phyloP scores from a whole-genome alignment of 2,329 filamentous ascomycete species.

The Rosellinia necatrix region DNA sequence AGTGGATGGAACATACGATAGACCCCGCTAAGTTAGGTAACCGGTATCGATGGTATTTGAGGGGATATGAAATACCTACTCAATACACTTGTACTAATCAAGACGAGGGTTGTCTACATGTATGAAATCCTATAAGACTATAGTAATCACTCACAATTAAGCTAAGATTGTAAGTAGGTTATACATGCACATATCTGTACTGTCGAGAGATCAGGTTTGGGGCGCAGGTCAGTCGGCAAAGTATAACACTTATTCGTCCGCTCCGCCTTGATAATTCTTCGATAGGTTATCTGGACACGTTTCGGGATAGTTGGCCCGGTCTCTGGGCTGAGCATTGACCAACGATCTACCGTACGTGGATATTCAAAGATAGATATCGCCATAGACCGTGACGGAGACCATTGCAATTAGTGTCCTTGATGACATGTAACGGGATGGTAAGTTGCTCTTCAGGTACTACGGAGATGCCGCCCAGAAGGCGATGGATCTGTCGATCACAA shows the following conservation, averaged over 20 bases:
- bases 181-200: neutral
- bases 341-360: no score
- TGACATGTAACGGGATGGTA: no score
- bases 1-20: neutral
- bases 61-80: neutral
- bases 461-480: conserved; percentile 3
- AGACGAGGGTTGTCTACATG: neutral
- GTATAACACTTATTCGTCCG: no score
- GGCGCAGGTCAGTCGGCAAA: neutral
- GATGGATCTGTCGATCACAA: conserved; percentile 17
- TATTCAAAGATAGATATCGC: no score
- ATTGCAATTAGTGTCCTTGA: no score
- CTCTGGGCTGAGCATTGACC: no score
- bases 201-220: neutral
- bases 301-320: no score
- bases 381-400: no score
- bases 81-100: neutral
- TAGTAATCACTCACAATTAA: conserved; percentile 14
- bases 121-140: conserved; percentile 4
- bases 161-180: conserved; percentile 10
- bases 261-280: no score
- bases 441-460: no score
- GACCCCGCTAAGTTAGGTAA: neutral
- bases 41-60: no score
- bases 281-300: no score